phyloP scores from a whole-genome alignment of 805 yeast genomes.

The Nakazawaea wyomingensis region DNA sequence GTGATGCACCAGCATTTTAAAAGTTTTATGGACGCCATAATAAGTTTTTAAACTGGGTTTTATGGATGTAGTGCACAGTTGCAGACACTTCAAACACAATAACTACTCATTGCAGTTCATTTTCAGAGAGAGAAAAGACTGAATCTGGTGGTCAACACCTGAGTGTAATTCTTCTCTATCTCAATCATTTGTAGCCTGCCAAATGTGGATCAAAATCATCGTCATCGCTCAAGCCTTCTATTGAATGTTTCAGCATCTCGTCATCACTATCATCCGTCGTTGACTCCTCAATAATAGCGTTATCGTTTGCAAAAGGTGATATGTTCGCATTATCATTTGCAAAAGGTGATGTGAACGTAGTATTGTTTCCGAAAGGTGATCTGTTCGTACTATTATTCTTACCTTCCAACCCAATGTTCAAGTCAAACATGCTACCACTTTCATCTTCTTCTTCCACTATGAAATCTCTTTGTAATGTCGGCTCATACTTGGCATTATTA shows the following conservation, averaged over 20 bases:
- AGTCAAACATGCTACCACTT: constrained; percentile 6
- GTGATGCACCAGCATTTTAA: no score
- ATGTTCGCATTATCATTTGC: neutral
- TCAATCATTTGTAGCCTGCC: no score
- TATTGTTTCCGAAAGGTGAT: neutral
- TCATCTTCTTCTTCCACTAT: constrained; percentile 20
- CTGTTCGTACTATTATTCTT: neutral
- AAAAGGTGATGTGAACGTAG: neutral
- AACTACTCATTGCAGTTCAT: no score
- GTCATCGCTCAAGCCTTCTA: neutral
- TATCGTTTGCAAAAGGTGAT: neutral
- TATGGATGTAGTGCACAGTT: no score
- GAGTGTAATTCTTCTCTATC: no score
- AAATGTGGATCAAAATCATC: neutral
- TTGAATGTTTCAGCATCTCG: no score
- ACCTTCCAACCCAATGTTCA: constrained; percentile 7
- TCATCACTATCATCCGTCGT: neutral
- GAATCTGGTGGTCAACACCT: no score
- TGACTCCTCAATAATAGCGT: neutral
- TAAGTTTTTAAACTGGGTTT: no score
- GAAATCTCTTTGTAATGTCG: constrained; percentile 19
- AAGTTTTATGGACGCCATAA: no score
- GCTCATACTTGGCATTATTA: constrained; percentile 14
- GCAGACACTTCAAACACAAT: no score
- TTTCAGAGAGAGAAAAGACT: no score